phyloP scores from a whole-genome alignment of 345 rosid species.

The Cardamine occulta region DNA sequence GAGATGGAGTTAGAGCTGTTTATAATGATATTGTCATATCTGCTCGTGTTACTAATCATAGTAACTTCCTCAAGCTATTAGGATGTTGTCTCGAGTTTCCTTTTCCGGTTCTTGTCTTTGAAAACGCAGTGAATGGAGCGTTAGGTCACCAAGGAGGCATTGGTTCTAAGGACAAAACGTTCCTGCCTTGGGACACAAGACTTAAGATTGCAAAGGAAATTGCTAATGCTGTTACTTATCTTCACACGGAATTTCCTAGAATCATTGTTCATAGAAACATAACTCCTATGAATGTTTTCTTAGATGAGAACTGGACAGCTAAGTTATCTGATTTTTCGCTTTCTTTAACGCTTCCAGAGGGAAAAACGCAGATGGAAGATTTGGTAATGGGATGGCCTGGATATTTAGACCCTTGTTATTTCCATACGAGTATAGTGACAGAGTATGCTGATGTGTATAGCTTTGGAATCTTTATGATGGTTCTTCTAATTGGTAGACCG shows the following conservation, averaged over 20 bases:
- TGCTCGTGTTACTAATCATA: slow-evolving; percentile 6
- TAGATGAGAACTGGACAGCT: slow-evolving; percentile 18
- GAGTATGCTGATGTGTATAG: background rate
- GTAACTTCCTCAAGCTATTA: background rate
- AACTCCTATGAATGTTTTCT: slow-evolving; percentile 9
- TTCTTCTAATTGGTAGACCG: background rate
- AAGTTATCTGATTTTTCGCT: slow-evolving; percentile 1
- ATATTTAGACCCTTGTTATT: background rate
- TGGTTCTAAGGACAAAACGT: background rate
- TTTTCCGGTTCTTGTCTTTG: slow-evolving; percentile 14
- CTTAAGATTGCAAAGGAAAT: slow-evolving; percentile 15
- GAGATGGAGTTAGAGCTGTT: slow-evolving; percentile 1
- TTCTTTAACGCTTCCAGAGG: background rate
- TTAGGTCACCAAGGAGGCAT: slow-evolving; percentile 4
- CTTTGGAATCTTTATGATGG: background rate
- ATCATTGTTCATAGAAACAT: slow-evolving; percentile 13
- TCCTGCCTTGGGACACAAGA: background rate
- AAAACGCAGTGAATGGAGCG: background rate
- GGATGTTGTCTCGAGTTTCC: slow-evolving; percentile 22
- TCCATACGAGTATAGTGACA: background rate
- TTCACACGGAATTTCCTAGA: slow-evolving; percentile 12
- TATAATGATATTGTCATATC: slow-evolving; percentile 16
- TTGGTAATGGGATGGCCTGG: slow-evolving; percentile 11
- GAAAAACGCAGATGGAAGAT: slow-evolving; percentile 3
- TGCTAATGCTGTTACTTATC: slow-evolving; percentile 14